phyloP scores from a whole-genome alignment of 148 eudicot species.

The Talinum fruticosum region DNA sequence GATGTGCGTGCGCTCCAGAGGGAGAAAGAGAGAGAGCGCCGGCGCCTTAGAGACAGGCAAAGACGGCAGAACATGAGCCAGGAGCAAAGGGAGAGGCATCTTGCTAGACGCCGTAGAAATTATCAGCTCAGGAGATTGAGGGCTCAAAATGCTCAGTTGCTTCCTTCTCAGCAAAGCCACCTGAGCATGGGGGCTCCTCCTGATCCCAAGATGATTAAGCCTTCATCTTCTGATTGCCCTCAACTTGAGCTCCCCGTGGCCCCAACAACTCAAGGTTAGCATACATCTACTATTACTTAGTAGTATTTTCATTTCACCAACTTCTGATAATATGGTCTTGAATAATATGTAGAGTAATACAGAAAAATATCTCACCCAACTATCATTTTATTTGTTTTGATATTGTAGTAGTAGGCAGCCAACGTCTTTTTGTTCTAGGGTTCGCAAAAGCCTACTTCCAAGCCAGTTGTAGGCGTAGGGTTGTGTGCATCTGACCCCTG shows the following conservation, averaged over 20 bases:
- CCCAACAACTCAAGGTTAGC: conserved; percentile 22
- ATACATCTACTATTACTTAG: neutral
- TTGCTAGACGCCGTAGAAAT: conserved; percentile 62
- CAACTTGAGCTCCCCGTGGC: neutral
- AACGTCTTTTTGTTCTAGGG: neutral
- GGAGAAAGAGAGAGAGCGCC: conserved; percentile 53
- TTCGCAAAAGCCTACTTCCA: neutral
- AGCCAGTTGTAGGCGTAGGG: neutral
- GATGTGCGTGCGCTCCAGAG: conserved; percentile 32
- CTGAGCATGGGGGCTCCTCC: neutral
- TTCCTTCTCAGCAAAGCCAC: conserved; percentile 7
- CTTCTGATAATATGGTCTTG: neutral
- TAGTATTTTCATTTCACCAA: neutral
- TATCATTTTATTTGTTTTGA: neutral
- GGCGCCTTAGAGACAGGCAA: conserved; percentile 48
- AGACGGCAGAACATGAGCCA: conserved; percentile 60
- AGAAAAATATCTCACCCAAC: neutral
- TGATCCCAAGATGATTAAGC: neutral
- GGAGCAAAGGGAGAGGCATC: conserved; percentile 55
- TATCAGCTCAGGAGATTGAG: conserved; percentile 54
- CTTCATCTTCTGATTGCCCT: neutral
- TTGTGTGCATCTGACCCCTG: neutral
- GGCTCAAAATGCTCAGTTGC: conserved; percentile 33
- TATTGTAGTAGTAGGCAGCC: neutral
- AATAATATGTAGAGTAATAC: neutral